Evolutionary conservation across 805 yeast genomes (phyloP), one percentile per base, ranked within the genome.

Genomic region (Metschnikowia kunwiensis): DNA sequence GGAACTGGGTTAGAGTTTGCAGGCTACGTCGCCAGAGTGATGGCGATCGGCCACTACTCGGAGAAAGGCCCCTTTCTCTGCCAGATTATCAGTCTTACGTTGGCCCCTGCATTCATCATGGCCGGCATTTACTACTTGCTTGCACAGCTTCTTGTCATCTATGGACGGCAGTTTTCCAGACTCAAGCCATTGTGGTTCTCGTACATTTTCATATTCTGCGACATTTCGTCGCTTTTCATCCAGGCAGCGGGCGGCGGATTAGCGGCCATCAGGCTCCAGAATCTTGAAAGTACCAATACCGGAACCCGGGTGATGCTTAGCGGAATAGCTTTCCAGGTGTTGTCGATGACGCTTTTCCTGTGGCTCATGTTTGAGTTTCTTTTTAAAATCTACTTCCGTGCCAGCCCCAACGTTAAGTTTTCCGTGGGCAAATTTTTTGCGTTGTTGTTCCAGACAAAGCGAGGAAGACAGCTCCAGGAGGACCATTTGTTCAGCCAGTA

Each of bases 81-180:
- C 49, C 94, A 87, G 57, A 73, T 82, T 44, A 73, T 80, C 37
- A 69, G 80, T 50, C 61, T 86, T 38, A 85, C 91, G 0, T 59
- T 87, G 31, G 91, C 86, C 0, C 96, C 96, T 0, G 86, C 86
- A 14, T 82, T 87, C 56, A 65, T 84, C 29, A 82, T 85, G 85
- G 96, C 84, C 4, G 95, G 91, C 1, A 68, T 87, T 3, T 88
- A 87, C 60, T 82, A 73, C 46, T 66, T 79, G 36, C 60, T 87
- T 45, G 87, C 83, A 5, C 82, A 85, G 57, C 49, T 82, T 32
- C 65, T 80, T 30, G 77, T 80, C 38, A 58, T 85, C 1, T 78
- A 77, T 50, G 58, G 57, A 4, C 34, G 46, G 40, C 53, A 62
- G 12, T 79, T 60, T 45, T 77, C 88, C 0, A 15, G 61, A 5